phyloP scores from a whole-genome alignment of 1,139 yeast genomes.

The Lodderomyces metapsilosis region DNA sequence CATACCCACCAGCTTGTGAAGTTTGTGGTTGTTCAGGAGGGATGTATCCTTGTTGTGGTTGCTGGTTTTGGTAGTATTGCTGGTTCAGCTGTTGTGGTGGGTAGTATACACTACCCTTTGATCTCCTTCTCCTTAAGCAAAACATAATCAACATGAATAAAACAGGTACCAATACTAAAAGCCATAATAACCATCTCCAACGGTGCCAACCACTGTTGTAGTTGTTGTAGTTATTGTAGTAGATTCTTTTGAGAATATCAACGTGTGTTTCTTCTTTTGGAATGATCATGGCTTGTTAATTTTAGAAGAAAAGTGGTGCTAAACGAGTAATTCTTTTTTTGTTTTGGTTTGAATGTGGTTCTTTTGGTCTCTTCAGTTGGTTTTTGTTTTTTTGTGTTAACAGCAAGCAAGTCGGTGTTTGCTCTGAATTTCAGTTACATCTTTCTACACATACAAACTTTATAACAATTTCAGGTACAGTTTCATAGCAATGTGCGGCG shows the following conservation, averaged over 20 bases:
- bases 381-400: too few relatives aligned
- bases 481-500: too few relatives aligned
- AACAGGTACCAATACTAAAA: slow-evolving; percentile 11
- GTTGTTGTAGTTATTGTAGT: slow-evolving; percentile 3
- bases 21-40: slow-evolving; percentile 10
- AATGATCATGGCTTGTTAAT: too few relatives aligned
- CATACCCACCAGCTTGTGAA: slow-evolving; percentile 6
- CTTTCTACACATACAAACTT: too few relatives aligned
- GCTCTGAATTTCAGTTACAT: too few relatives aligned
- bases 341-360: too few relatives aligned
- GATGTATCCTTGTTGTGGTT: slow-evolving; percentile 6
- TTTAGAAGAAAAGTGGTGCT: too few relatives aligned
- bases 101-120: slow-evolving; percentile 3
- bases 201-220: slow-evolving; percentile 10
- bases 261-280: neutral
- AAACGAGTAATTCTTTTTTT: too few relatives aligned
- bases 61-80: slow-evolving; percentile 7
- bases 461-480: too few relatives aligned
- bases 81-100: slow-evolving; percentile 6
- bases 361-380: too few relatives aligned
- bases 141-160: slow-evolving; percentile 8
- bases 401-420: too few relatives aligned
- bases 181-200: slow-evolving; percentile 13
- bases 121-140: slow-evolving; percentile 11
- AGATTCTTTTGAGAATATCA: slow-evolving; percentile 7